Conservation (phyloP, 768 basidiomycete genomes). For the Lactarius hengduanensis region DNA sequence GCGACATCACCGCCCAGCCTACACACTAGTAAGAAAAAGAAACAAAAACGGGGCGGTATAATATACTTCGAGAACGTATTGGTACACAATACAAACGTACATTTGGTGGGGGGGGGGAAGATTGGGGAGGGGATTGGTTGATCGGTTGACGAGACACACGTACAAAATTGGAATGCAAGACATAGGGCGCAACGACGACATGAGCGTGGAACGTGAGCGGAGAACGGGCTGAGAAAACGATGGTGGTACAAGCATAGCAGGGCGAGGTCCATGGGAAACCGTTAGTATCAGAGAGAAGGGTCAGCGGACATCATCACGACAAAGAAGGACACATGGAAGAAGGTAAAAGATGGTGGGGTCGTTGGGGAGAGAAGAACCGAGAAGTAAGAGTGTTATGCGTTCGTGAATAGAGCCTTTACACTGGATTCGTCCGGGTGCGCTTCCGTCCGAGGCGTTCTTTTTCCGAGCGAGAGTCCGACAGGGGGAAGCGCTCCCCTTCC, state of each 20-base stretch:
- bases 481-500: slow-evolving; percentile 21
- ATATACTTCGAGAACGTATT: slow-evolving; percentile 23
- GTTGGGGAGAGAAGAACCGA: neutral
- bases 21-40: neutral
- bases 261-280: slow-evolving; percentile 15
- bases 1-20: slow-evolving; percentile 18
- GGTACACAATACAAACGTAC: slow-evolving; percentile 17
- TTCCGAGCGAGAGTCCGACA: slow-evolving; percentile 28
- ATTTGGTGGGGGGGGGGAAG: slow-evolving; percentile 5
- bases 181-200: slow-evolving; percentile 19
- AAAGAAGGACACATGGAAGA: neutral
- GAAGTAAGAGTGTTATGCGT: slow-evolving; percentile 6
- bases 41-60: slow-evolving; percentile 13
- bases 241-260: slow-evolving; percentile 24
- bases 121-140: neutral
- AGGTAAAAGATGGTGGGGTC: neutral
- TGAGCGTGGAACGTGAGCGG: slow-evolving; percentile 19
- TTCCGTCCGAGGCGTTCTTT: slow-evolving; percentile 23
- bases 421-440: slow-evolving; percentile 24
- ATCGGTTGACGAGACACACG: slow-evolving; percentile 18
- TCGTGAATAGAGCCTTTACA: slow-evolving; percentile 18
- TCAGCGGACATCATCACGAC: slow-evolving; percentile 8
- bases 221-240: slow-evolving; percentile 5
- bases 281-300: slow-evolving; percentile 5
- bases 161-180: slow-evolving; percentile 24